Base-by-base conservation (phyloP, 2,329 filamentous ascomycete species). In the Aspergillus pseudonomiae region DNA sequence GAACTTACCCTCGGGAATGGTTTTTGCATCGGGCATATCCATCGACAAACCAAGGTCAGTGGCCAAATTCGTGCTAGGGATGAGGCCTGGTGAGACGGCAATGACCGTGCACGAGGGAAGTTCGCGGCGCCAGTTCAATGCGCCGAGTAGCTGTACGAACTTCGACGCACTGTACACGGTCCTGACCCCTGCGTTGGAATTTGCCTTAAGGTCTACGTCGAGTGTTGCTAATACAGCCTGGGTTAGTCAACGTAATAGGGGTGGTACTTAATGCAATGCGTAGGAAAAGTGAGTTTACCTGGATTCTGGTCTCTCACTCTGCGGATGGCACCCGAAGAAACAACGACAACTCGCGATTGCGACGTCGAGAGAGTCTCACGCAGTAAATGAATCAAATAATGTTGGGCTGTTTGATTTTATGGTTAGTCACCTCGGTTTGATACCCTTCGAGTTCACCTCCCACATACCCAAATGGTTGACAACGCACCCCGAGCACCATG, bases 81-180 rank as follows among this genome's bases (percentile, higher is more conserved):
- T 30, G 4, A 50, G 14, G 24, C 71, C 71, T 0, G 71, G 71
- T 1, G 70, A 72, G 9, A 73, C 70, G 19, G 71, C 71, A 2
- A 72, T 63, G 11, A 73, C 30, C 39, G 43, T 67, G 54, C 71
- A 73, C 2, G 59, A 53, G 3, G 69, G 68, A 6, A 73, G 62
- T 16, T 63, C 57, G 6, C 69, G 71, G 26, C 70, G 69, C 71
- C 71, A 73, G 55, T 68, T 70, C 41, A 71, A 68, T 7, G 71
- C 69, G 16, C 69, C 68, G 11, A 73, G 46, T 19, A 73, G 54
- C 21, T 69, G 68, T 0, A 63, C 60, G 30, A 73, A 73, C 43
- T 73, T 73, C 6, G 71, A 73, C 28, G 58, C 70, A 56, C 71
- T 70, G 66, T 73, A 72, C 1, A 71, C 62, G 1, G 64, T 52